Conservation (phyloP, 768 basidiomycete species). For the Suillus tomentosus region DNA sequence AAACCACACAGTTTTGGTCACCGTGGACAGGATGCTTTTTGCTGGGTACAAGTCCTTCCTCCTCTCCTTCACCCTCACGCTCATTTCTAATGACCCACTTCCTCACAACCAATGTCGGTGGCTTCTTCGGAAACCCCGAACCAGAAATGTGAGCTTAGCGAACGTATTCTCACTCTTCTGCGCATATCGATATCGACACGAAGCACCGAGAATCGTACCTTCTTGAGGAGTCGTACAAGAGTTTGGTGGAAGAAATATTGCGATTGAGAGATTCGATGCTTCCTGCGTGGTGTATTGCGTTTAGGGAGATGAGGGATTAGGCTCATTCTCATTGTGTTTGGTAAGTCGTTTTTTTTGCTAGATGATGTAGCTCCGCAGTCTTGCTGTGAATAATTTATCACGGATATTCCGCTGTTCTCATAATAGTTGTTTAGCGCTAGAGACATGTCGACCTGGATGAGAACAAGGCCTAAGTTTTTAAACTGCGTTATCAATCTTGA, state of each 20-base stretch:
- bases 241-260: constrained; percentile 75
- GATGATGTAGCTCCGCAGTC: too few species aligned
- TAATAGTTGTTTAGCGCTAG: too few species aligned
- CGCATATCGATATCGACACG: constrained; percentile 97
- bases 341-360: too few species aligned
- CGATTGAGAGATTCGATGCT: constrained; percentile 84
- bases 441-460: too few species aligned
- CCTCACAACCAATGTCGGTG: constrained; percentile 88
- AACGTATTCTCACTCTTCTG: constrained; percentile 96
- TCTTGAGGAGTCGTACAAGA: constrained; percentile 85
- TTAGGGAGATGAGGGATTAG: constrained; percentile 70
- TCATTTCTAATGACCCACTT: not conserved
- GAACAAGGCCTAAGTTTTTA: too few species aligned
- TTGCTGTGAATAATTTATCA: too few species aligned
- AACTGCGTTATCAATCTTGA: too few species aligned
- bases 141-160: constrained; percentile 91
- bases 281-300: constrained; percentile 97
- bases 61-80: not conserved
- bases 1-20: too few species aligned
- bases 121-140: constrained; percentile 97
- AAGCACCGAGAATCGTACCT: constrained; percentile 97
- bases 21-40: constrained; percentile 69
- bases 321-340: too few species aligned
- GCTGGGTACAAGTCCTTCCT: constrained; percentile 68
- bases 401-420: too few species aligned